Conservation (phyloP, 257 asterid genomes). For the Scutellaria minor region DNA sequence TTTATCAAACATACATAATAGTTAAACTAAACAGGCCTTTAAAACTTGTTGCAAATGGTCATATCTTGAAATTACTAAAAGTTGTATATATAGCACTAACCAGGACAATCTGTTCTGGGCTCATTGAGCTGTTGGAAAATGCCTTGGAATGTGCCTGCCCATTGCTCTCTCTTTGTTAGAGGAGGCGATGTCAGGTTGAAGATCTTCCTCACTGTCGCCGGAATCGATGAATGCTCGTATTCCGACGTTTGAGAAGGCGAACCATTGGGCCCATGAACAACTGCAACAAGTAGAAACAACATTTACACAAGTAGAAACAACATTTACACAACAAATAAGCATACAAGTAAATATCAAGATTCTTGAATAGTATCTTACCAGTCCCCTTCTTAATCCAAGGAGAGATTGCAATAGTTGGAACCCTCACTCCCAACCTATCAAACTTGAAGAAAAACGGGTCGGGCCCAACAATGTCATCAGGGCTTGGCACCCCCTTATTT, state of each 20-base stretch:
- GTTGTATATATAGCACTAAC: slow-evolving; percentile 36
- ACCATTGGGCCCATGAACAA: slow-evolving; percentile 87
- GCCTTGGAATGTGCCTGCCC: slow-evolving; percentile 87
- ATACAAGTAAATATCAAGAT: not conserved
- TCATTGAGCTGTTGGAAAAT: slow-evolving; percentile 48
- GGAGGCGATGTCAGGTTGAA: slow-evolving; percentile 75
- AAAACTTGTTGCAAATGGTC: no score
- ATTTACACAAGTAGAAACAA: no score
- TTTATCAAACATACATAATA: not conserved
- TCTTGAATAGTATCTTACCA: slow-evolving; percentile 45
- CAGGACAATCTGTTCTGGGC: slow-evolving; percentile 91
- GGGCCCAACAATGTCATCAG: slow-evolving; percentile 79
- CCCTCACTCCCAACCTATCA: slow-evolving; percentile 82
- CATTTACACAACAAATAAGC: no score
- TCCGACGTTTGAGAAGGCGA: slow-evolving; percentile 69
- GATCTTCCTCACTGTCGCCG: slow-evolving; percentile 89
- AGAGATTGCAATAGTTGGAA: slow-evolving; percentile 73
- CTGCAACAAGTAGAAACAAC: slow-evolving; percentile 41
- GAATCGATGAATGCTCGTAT: slow-evolving; percentile 88
- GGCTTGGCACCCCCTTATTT: slow-evolving; percentile 70
- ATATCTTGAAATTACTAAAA: not conserved
- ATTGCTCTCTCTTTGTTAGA: slow-evolving; percentile 76
- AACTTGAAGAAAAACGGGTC: slow-evolving; percentile 74
- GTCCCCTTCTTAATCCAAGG: slow-evolving; percentile 82
- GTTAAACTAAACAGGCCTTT: no score